Evolutionary conservation across 116 monocot genomes (phyloP).

Genomic region (Iris pallida): DNA sequence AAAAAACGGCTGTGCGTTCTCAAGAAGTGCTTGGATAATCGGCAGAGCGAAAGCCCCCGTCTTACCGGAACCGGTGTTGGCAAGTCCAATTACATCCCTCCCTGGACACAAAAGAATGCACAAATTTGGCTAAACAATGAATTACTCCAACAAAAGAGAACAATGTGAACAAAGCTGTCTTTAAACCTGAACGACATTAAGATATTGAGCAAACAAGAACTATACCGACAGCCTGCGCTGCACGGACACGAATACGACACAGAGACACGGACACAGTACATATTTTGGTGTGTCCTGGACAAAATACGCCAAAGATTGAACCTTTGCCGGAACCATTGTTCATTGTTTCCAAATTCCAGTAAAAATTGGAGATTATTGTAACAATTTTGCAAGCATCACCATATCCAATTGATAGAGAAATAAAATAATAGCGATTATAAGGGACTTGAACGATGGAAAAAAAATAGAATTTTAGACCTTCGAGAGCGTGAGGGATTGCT

Average conservation of each 20-base stretch:
- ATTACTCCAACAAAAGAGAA: neutral
- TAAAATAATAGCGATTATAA: neutral
- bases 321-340: no score
- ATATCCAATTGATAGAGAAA: neutral
- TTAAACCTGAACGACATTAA: no score
- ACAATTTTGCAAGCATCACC: neutral
- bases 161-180: neutral
- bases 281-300: no score
- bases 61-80: slow-evolving; percentile 91
- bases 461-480: slow-evolving; percentile 31
- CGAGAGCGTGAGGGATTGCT: slow-evolving; percentile 66
- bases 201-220: no score
- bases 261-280: no score
- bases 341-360: no score
- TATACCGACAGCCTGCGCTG: no score
- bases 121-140: neutral
- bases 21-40: slow-evolving; percentile 75
- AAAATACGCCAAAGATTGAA: no score
- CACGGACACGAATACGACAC: no score
- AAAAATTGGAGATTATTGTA: neutral
- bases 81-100: slow-evolving; percentile 82
- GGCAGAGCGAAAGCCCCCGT: slow-evolving; percentile 94
- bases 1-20: slow-evolving; percentile 66
- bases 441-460: neutral
- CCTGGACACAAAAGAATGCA: slow-evolving; percentile 33